phyloP scores from a whole-genome alignment of 2,329 filamentous ascomycete species.

The Pestalotiopsis sp. region DNA sequence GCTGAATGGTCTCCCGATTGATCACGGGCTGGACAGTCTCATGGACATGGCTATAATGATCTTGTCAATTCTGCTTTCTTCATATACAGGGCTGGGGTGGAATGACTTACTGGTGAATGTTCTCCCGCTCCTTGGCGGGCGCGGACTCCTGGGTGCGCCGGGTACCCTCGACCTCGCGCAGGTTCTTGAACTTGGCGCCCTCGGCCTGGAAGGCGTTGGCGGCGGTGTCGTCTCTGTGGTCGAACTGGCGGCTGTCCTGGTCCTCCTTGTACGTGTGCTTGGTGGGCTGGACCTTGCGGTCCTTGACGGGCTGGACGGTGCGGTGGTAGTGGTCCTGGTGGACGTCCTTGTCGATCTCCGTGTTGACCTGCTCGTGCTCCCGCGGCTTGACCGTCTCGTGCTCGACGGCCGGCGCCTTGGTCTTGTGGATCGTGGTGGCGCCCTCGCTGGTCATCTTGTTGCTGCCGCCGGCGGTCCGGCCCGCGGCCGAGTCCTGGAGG shows the following conservation, averaged over 20 bases:
- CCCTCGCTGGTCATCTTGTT: background rate
- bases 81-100: rapidly evolving
- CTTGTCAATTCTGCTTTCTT: background rate
- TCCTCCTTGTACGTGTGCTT: constrained; percentile 4
- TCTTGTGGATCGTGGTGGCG: constrained; percentile 6
- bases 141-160: background rate
- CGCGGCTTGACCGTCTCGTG: constrained; percentile 5
- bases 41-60: background rate
- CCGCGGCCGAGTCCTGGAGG: background rate
- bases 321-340: constrained; percentile 10
- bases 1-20: constrained; percentile 5
- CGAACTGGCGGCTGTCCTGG: background rate
- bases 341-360: constrained; percentile 7
- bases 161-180: background rate
- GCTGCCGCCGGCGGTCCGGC: background rate
- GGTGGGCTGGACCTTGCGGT: constrained; percentile 7
- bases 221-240: constrained; percentile 4
- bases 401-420: background rate
- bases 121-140: background rate
- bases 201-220: background rate
- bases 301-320: constrained; percentile 8
- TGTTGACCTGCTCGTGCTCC: constrained; percentile 9
- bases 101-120: constrained; percentile 2
- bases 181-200: background rate
- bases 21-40: constrained; percentile 7